A percentile compares a stretch with the other conserved stretches of the same genome.
These are phyloP conservation scores for Eimeria tenella DNA, from an alignment of 169 alveolate genomes.

Conservation along the genomic window DNA sequence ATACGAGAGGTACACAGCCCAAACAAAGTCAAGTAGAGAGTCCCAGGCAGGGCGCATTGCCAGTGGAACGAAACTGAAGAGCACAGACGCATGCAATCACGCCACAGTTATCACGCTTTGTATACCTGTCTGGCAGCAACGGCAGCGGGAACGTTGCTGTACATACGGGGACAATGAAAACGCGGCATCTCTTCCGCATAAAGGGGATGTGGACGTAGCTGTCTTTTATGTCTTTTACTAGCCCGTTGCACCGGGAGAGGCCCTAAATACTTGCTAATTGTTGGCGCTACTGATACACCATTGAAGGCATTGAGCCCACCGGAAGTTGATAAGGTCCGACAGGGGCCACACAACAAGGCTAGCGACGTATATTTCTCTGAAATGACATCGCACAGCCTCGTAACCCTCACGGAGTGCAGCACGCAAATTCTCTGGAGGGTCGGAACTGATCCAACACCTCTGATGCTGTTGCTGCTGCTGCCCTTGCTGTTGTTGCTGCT, in stretches of 20 bases:
- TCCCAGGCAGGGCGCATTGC: slow-evolving; percentile 57
- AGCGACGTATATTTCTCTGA: slow-evolving; percentile 5
- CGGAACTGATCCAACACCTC: slow-evolving; percentile 4
- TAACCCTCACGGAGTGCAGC: not conserved
- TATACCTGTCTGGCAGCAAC: no score
- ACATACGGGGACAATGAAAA: no score
- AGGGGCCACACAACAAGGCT: slow-evolving; percentile 36
- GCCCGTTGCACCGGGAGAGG: no score
- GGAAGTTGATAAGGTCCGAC: slow-evolving; percentile 31
- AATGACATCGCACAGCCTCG: not conserved
- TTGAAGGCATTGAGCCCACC: not conserved
- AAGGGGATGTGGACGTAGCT: no score
- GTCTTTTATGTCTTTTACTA: no score
- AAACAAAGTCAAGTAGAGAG: slow-evolving; percentile 24
- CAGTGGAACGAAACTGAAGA: slow-evolving; percentile 33
- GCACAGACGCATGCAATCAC: not conserved
- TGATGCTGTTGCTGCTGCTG: slow-evolving; percentile 22
- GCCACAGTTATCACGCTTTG: not conserved
- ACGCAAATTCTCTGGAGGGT: not conserved
- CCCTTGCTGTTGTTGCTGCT: not conserved
- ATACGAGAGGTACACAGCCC: slow-evolving; percentile 46
- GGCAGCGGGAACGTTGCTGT: no score
- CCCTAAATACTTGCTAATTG: no score
- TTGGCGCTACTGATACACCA: no score
- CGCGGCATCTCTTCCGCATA: no score